A percentile compares a stretch with the other conserved stretches of the same genome.
phyloP scores from a whole-genome alignment of 331 rosid genomes.

The Quercus tomentella region DNA sequence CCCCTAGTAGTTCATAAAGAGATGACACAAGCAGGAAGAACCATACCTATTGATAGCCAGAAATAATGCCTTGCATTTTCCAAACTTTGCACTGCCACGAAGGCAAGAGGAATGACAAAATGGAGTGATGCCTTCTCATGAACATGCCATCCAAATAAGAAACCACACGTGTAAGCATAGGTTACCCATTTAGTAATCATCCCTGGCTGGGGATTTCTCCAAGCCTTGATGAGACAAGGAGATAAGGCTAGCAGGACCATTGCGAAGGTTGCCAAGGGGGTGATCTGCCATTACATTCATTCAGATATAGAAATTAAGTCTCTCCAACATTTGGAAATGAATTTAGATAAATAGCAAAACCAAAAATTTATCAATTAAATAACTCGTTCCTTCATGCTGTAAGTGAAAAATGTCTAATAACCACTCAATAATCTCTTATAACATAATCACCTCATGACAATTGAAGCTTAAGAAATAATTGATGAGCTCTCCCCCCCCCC shows the following conservation, averaged over 20 bases:
- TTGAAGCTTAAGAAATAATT: background rate
- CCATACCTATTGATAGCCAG: constrained; percentile 73
- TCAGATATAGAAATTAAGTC: constrained; percentile 13
- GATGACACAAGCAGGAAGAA: constrained; percentile 13
- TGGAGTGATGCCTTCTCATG: constrained; percentile 94
- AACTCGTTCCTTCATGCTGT: background rate
- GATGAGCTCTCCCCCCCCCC: background rate
- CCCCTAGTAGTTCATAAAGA: background rate
- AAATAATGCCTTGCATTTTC: constrained; percentile 79
- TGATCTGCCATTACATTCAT: constrained; percentile 56
- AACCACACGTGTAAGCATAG: constrained; percentile 89
- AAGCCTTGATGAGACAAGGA: constrained; percentile 83
- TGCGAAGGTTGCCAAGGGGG: constrained; percentile 57
- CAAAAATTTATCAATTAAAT: background rate
- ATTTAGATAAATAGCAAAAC: background rate
- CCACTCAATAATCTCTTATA: background rate
- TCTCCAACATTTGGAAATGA: background rate
- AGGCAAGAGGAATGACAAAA: constrained; percentile 78
- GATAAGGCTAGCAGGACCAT: constrained; percentile 79
- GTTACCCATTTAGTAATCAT: constrained; percentile 80
- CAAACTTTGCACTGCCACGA: constrained; percentile 55
- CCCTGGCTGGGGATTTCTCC: constrained; percentile 75
- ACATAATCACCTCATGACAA: background rate
- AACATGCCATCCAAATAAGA: constrained; percentile 96
- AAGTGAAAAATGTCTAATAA: background rate